Evolutionary conservation across 2,329 filamentous ascomycete genomes (phyloP), one percentile per base, ranked within the genome.

Genomic region (Fusarium sp.): DNA sequence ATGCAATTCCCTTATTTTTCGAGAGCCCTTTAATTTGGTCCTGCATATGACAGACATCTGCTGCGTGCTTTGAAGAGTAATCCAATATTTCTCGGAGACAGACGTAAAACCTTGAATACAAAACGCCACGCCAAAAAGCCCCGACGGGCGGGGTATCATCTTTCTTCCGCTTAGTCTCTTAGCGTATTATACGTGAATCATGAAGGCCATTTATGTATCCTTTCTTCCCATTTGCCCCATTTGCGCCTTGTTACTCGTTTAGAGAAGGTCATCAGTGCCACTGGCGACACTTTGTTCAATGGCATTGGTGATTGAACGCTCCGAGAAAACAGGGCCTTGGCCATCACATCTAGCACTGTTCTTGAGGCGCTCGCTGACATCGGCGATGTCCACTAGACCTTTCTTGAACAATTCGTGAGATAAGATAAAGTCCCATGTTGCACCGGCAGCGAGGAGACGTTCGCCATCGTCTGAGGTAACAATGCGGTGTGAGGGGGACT

Each of bases 351-450:
- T 89, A 20, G 93, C 93, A 75, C 88, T 83, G 20, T 87, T 85
- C 83, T 93, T 95, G 57, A 98, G 83, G 15, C 90, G 86, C 77
- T 96, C 92, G 79, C 92, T 94, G 35, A 98, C 92, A 78, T 92
- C 88, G 40, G 87, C 91, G 15, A 98, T 90, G 79, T 98, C 93
- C 30, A 98, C 91, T 23, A 93, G 84, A 0, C 94, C 94, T 49
- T 88, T 87, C 79, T 90, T 89, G 79, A 92, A 97, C 12, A 94
- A 82, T 10, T 93, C 89, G 80, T 97, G 93, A 57, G 85, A 86
- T 77, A 97, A 92, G 66, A 98, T 96, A 58, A 94, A 85, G 76
- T 98, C 95, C 95, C 95, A 98, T 0, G 94, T 92, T 4, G 93
- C 93, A 20, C 91, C 91, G 0, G 92, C 91, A 40, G 91, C 92